Evolutionary conservation across 768 basidiomycete species (phyloP).

Genomic region (Infundibulicybe gibba): DNA sequence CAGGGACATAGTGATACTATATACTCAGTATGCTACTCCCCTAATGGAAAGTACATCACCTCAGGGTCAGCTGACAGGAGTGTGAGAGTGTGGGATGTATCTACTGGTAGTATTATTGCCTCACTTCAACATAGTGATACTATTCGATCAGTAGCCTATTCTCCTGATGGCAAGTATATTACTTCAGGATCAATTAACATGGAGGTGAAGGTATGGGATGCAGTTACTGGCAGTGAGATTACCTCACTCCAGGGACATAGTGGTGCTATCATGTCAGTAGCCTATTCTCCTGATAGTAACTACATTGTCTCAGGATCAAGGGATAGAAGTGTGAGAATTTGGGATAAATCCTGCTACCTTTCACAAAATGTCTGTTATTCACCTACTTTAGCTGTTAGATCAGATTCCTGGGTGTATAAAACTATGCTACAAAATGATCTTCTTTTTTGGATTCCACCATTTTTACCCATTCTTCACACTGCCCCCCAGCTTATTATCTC

Average conservation of each 20-base stretch:
- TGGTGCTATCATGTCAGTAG: conserved; percentile 3
- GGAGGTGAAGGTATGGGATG: conserved; percentile 13
- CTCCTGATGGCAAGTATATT: not conserved
- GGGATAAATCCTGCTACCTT: conserved; percentile 3
- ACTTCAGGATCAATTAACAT: not conserved
- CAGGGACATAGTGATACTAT: conserved; percentile 10
- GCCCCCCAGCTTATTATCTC: too few relatives aligned
- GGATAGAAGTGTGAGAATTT: too few relatives aligned
- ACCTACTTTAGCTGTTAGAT: too few relatives aligned
- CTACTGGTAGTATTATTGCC: conserved; percentile 8
- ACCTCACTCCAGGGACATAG: conserved; percentile 7
- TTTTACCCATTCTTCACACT: too few relatives aligned
- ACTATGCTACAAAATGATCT: too few relatives aligned
- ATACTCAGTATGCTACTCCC: conserved; percentile 11
- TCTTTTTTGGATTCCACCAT: too few relatives aligned
- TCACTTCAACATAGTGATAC: not conserved
- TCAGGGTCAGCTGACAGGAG: conserved; percentile 14
- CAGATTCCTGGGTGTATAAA: too few relatives aligned
- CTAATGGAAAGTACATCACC: conserved; percentile 11
- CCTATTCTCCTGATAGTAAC: conserved; percentile 13
- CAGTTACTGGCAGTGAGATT: not conserved
- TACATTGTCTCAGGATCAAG: too few relatives aligned
- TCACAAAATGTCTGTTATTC: too few relatives aligned
- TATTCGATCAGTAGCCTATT: conserved; percentile 6
- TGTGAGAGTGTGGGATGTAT: conserved; percentile 24